Evolutionary conservation across 768 basidiomycete genomes (phyloP), one percentile per base, ranked within the genome.

Genomic region (Postia placenta): DNA sequence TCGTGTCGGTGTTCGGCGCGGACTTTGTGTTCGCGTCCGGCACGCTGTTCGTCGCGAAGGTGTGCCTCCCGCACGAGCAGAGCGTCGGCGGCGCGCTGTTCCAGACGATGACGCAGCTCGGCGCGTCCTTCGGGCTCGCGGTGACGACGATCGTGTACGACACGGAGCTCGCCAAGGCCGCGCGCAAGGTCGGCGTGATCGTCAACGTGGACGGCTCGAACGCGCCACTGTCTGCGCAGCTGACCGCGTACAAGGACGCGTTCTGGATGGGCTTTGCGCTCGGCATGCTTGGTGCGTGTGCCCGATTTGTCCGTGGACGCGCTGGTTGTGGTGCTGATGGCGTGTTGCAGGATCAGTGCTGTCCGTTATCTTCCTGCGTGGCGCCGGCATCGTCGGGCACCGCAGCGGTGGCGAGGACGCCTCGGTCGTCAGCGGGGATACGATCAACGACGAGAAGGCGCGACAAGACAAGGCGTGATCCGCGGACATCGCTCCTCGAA

Each of bases 81-180:
- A 83, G 80, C 63, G 70, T 90, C 3, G 80, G 82, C 4, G 87
- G 85, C 2, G 88, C 80, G 11, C 50, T 89, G 17, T 89, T 90
- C 64, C 84, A 86, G 60, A 88, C 88, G 0, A 80, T 91, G 76
- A 83, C 77, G 4, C 83, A 85, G 85, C 64, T 89, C 12, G 87
- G 87, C 5, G 78, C 78, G 0, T 75, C 84, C 5, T 71, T 87
- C 30, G 87, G 87, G 14, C 71, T 88, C 2, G 83, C 86, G 11
- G 72, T 87, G 14, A 74, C 80, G 6, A 88, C 86, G 0, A 82
- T 88, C 25, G 81, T 87, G 30, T 85, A 79, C 63, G 75, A 88
- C 55, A 64, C 71, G 1, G 74, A 79, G n/a, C 65, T 74, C 11
- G 48, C 51, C 3, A 51, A 64, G 11, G 58, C 69, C 24, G 63